Evolutionary conservation across 2,329 filamentous ascomycete species (phyloP).

Genomic region (Verticillium zaregamsianum): DNA sequence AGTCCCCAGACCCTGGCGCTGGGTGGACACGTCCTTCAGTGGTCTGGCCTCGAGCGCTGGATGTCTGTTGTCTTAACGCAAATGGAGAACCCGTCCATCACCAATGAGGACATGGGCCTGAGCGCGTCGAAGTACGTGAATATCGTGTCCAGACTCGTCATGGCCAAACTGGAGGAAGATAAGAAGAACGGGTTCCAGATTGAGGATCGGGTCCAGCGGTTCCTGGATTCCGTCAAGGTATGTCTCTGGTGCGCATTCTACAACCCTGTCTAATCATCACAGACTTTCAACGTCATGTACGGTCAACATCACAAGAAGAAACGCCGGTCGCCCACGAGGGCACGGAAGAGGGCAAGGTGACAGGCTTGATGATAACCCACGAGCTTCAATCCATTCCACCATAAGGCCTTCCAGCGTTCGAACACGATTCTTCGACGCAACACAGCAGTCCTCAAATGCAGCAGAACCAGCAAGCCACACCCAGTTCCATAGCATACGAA

Average conservation of each 20-base stretch:
- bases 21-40: slow-evolving; percentile 28
- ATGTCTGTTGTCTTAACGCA: slow-evolving; percentile 22
- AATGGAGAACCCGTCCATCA: slow-evolving; percentile 1
- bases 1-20: slow-evolving; percentile 23
- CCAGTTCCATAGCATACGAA: no score
- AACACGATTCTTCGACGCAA: no score
- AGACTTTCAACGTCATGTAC: neutral
- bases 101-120: slow-evolving; percentile 3
- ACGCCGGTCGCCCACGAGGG: slow-evolving; percentile 19
- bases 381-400: neutral
- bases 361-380: neutral
- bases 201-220: slow-evolving; percentile 1
- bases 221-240: slow-evolving; percentile 3
- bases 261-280: neutral
- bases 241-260: neutral
- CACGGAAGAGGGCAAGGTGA: slow-evolving; percentile 23
- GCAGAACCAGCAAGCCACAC: no score
- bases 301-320: neutral
- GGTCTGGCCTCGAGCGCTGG: slow-evolving; percentile 25
- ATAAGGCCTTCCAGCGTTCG: no score
- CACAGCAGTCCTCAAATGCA: no score
- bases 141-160: neutral
- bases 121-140: slow-evolving; percentile 1
- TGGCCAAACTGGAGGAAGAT: slow-evolving; percentile 1
- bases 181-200: neutral